Base-by-base conservation (phyloP, 345 rosid genomes). In the Bretschneidera sinensis region DNA sequence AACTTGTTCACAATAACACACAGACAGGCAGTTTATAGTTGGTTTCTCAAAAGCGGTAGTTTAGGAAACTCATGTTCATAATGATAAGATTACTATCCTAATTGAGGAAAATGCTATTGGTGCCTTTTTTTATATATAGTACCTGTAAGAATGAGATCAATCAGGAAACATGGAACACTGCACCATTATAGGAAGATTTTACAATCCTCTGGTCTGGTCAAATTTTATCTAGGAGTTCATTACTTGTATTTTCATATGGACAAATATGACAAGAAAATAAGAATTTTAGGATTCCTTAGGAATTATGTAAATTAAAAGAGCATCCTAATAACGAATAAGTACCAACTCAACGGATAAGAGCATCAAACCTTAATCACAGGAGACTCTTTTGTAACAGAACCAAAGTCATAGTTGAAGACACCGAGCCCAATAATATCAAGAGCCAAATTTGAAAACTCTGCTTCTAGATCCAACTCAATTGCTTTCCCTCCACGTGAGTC, bases 371-470 rank as follows among this genome's bases (percentile, higher is more conserved):
- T 83, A 68, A 92, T 92, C 54, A 92, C 92, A 28, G 98, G 95
- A 54, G 97, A 92, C 77, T 89, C 98, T 71, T 89, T 87, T 48
- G 87, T 85, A 59, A 92, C 86, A 69, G 98, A 92, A 63, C 97
- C 92, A 66, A 92, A 92, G 62, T 92, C 91, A 54, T 83, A 82
- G 81, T 92, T 92, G 81, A 92, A 92, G 73, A 89, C 88, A 18
- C 98, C 86, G 60, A 92, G 88, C 59, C 98, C 98, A 66, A 92
- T 92, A 47, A 92, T 87, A 81, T 89, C 98, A 49, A 92, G 94
- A 60, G 98, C 96, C 65, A 92, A 75, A 73, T 71, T 92, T 34
- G 98, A 92, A 80, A 92, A 92, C 50, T 92, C 98, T 66, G 95
- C 97, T 73, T 92, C 98, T 17, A 92, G 74, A 78, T 92, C 96